These are phyloP conservation scores for Aureobasidium sp. DNA, from an alignment of 2,329 filamentous ascomycete genomes.

Conservation along the genomic window DNA sequence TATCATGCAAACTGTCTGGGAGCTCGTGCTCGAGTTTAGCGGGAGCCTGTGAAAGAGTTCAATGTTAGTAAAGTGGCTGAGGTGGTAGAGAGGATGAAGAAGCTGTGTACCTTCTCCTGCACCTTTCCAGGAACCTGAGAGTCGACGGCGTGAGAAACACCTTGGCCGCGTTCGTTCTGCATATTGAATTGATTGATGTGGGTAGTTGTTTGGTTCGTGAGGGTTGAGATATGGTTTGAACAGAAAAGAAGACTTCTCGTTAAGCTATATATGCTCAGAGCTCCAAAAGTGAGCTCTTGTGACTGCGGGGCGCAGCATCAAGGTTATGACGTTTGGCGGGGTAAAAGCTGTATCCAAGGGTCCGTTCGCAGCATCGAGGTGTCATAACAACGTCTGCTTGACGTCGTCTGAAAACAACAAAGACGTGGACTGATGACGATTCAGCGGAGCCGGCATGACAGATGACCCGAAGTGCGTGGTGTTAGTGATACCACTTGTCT, in stretches of 20 bases:
- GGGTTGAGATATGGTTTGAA: neutral
- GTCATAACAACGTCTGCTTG: neutral
- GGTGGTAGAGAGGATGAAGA: neutral
- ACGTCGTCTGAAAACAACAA: neutral
- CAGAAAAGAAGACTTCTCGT: neutral
- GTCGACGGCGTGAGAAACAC: conserved; percentile 36
- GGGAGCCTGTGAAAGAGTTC: conserved; percentile 20
- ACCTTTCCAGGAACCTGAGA: conserved; percentile 35
- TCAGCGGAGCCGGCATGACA: neutral
- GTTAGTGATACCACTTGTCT: too few relatives aligned
- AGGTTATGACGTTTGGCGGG: conserved; percentile 10
- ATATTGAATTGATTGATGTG: conserved; percentile 1
- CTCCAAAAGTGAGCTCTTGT: neutral
- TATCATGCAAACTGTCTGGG: conserved; percentile 35
- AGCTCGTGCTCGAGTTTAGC: conserved; percentile 35
- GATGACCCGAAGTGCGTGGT: neutral
- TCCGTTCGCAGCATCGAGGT: neutral
- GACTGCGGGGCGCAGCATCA: neutral
- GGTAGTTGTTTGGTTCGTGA: neutral
- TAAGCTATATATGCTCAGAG: neutral
- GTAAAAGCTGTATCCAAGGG: neutral
- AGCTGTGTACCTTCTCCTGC: conserved; percentile 32
- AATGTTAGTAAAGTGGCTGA: neutral
- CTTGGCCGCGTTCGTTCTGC: conserved; percentile 33
- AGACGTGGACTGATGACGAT: too few relatives aligned